These are phyloP conservation scores for Cryptococcus depauperatus DNA, from an alignment of 1,284 basidiomycete species.

Conservation along the genomic window DNA sequence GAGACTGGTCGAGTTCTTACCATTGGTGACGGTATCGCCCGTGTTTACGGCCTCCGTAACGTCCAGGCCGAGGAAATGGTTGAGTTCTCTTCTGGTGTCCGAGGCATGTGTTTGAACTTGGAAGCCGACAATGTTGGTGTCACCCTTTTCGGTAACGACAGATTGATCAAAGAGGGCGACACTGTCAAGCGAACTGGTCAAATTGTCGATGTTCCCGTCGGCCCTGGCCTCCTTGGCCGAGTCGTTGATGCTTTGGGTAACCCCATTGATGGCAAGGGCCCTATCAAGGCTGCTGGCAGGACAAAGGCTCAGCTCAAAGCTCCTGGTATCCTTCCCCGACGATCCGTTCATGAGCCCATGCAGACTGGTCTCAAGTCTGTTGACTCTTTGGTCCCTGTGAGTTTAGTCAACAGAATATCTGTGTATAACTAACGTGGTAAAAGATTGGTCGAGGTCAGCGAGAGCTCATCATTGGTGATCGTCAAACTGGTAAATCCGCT, in stretches of 20 bases:
- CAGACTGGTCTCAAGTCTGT: conserved; percentile 99
- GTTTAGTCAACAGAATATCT: conserved; percentile 2
- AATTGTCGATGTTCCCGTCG: conserved; percentile 99
- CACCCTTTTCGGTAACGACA: conserved; percentile 99
- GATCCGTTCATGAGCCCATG: conserved; percentile 99
- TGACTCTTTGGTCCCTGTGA: conserved; percentile 90
- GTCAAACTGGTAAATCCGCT: conserved; percentile 93
- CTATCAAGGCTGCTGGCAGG: conserved; percentile 85
- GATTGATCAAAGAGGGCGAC: conserved; percentile 99
- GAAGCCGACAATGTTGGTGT: conserved; percentile 99
- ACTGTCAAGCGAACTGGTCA: conserved; percentile 99
- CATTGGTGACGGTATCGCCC: conserved; percentile 99
- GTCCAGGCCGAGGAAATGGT: conserved; percentile 99
- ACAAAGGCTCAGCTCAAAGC: conserved; percentile 97
- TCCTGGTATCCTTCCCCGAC: conserved; percentile 96
- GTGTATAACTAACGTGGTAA: neutral
- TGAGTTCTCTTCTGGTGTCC: conserved; percentile 98
- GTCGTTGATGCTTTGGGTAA: conserved; percentile 99
- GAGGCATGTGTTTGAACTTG: conserved; percentile 99
- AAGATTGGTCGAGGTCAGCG: conserved; percentile 97
- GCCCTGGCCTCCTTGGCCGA: conserved; percentile 90
- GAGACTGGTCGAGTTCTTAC: conserved; percentile 98
- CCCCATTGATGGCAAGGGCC: conserved; percentile 98
- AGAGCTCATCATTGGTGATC: conserved; percentile 99
- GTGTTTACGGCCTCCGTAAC: conserved; percentile 78